Evolutionary conservation across 192 early-diverging fungal species (phyloP), one percentile per base, ranked within the genome.

Genomic region (Coemansia sp.): DNA sequence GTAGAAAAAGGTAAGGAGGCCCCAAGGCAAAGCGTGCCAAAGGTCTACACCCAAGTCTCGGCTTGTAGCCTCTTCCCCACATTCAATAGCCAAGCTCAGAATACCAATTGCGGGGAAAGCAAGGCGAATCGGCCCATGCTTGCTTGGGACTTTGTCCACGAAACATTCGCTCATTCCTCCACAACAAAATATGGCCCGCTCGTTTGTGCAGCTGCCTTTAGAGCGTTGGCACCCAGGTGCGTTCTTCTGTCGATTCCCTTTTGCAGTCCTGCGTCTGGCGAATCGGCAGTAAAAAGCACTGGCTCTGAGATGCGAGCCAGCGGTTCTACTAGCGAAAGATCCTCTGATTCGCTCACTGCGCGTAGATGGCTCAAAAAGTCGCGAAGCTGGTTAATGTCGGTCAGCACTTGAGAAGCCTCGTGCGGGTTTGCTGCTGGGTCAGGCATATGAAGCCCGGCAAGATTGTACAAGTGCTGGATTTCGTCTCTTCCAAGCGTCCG

Each of bases 281-380:
- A 20, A 0, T 52, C 38, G 18, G 36, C 37, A 6, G 77, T 64
- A 48, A 79, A 79, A 9, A 26, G 21, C 11, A 79, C 28, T 9
- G 72, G 68, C 53, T 79, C 72, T 13, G 61, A 43, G 43, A 79
- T 79, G 2, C 77, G 62, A 12, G 68, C 59, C 38, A 79, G 55
- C 0, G 77, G 77, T 43, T 68, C 48, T 6, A 75, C 69, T 2
- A 58, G 28, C 18, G 55, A 53, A 12, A 79, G 35, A 23, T 74
- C 62, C 36, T 64, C 77, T 8, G 68, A 64, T 38, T 53, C 35
- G 25, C 45, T 57, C 16, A 68, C 72, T 0, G 48, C 59, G 20
- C 62, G 64, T 3, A 79, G 64, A 23, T 79, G 77, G 42, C 77
- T 68, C 36, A 79, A 39, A 43, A 79, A 73, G 65, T 75, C 65